These are phyloP conservation scores for Teratosphaeria nubilosa DNA, from an alignment of 2,329 filamentous ascomycete genomes.

Conservation along the genomic window DNA sequence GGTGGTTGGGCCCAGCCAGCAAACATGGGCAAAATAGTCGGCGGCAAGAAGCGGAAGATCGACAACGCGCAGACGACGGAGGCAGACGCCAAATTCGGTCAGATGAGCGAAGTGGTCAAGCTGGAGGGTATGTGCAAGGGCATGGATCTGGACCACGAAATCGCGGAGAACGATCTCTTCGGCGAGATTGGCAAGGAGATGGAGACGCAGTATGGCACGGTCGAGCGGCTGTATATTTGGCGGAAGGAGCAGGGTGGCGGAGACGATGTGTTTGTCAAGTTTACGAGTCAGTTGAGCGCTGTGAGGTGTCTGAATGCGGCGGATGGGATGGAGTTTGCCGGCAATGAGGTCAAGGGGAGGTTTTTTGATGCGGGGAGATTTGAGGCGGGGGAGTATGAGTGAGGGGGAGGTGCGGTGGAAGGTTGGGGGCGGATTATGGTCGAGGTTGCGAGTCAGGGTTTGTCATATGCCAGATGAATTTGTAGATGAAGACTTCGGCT, in stretches of 20 bases:
- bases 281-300: constrained; percentile 75
- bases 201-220: constrained; percentile 53
- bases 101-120: constrained; percentile 74
- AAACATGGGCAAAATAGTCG: constrained; percentile 69
- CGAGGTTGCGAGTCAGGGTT: too few relatives aligned
- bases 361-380: constrained; percentile 81
- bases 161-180: constrained; percentile 57
- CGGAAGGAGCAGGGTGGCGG: constrained; percentile 36
- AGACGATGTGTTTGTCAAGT: constrained; percentile 75
- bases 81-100: constrained; percentile 28
- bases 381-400: constrained; percentile 46
- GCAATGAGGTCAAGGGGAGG: constrained; percentile 68
- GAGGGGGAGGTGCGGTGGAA: background rate
- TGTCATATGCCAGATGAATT: too few relatives aligned
- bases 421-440: too few relatives aligned
- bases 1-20: constrained; percentile 63
- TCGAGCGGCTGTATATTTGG: constrained; percentile 43
- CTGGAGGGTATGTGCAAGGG: constrained; percentile 77
- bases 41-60: constrained; percentile 51
- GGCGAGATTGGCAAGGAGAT: constrained; percentile 97
- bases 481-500: too few relatives aligned
- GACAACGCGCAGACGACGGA: constrained; percentile 19
- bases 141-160: constrained; percentile 70
- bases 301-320: constrained; percentile 85
- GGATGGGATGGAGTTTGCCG: constrained; percentile 79